Percentiles rank a stretch among this genome's conserved stretches.
Evolutionary conservation across 306 rosid species (phyloP).

Genomic region (Datisca glomerata): DNA sequence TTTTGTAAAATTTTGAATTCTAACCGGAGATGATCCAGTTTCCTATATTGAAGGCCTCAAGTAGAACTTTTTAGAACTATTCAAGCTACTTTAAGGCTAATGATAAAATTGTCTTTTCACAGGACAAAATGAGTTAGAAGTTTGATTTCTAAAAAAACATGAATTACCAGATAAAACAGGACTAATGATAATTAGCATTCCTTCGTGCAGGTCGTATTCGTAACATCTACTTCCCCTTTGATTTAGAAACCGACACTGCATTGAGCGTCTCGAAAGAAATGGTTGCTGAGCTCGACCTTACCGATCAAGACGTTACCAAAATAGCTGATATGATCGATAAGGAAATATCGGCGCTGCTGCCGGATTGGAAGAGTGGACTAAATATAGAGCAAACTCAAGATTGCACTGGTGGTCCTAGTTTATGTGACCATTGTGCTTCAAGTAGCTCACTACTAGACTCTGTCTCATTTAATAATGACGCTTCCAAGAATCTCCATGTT

Average conservation of each 20-base stretch:
- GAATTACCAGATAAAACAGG: no score
- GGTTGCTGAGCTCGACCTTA: slow-evolving; percentile 84
- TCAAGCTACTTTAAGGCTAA: no score
- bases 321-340: slow-evolving; percentile 82
- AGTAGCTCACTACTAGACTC: slow-evolving; percentile 36
- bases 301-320: slow-evolving; percentile 70
- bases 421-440: slow-evolving; percentile 48
- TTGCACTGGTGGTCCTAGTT: slow-evolving; percentile 20
- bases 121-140: no score
- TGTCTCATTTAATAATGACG: slow-evolving; percentile 36
- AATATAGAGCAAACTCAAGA: slow-evolving; percentile 34
- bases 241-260: slow-evolving; percentile 72
- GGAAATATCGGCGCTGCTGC: slow-evolving; percentile 62
- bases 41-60: no score
- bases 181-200: slow-evolving; percentile 2
- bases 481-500: slow-evolving; percentile 53
- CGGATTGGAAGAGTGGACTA: slow-evolving; percentile 50
- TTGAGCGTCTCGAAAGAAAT: slow-evolving; percentile 77
- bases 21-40: no score
- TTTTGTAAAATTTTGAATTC: no score
- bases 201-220: slow-evolving; percentile 56
- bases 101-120: no score
- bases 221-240: slow-evolving; percentile 93
- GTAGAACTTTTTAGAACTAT: no score
- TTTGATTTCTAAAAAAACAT: no score